Evolutionary conservation across 148 eudicot genomes (phyloP).

Genomic region (Vaccinium macrocarpon): DNA sequence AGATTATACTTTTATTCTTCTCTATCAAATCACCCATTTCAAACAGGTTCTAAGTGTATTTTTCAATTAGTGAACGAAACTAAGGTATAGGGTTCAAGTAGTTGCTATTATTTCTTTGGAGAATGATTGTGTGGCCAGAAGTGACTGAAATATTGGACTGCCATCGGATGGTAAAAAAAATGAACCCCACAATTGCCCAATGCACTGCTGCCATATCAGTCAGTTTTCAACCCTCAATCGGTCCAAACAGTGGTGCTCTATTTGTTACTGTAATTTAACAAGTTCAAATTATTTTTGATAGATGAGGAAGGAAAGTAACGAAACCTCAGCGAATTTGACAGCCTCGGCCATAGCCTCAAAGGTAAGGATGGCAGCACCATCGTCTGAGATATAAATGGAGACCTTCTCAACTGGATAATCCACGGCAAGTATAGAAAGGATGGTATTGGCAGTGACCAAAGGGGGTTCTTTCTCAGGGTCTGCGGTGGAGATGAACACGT

Average conservation of each 20-base stretch:
- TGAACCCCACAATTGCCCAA: not conserved
- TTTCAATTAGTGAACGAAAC: not conserved
- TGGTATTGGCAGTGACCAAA: conserved; percentile 79
- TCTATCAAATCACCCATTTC: not conserved
- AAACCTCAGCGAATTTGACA: conserved; percentile 60
- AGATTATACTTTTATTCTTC: not conserved
- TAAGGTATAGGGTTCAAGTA: not conserved
- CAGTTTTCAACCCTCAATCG: not conserved
- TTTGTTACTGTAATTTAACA: not conserved
- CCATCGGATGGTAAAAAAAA: not conserved
- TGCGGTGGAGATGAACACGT: conserved; percentile 79
- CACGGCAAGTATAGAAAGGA: conserved; percentile 69
- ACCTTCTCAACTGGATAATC: conserved; percentile 88
- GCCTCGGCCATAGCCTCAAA: conserved; percentile 99
- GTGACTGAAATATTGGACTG: not conserved
- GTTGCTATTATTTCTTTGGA: not conserved
- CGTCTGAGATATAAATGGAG: conserved; percentile 76
- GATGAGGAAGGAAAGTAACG: not conserved
- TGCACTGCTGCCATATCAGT: not conserved
- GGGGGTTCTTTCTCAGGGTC: conserved; percentile 97
- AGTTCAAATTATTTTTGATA: not conserved
- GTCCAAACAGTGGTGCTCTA: not conserved
- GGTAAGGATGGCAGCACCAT: conserved; percentile 80
- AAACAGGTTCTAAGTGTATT: not conserved
- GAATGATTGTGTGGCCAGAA: not conserved